These are phyloP conservation scores for Geotrichum aggregatum DNA, from an alignment of 1,139 yeast species.

Conservation along the genomic window DNA sequence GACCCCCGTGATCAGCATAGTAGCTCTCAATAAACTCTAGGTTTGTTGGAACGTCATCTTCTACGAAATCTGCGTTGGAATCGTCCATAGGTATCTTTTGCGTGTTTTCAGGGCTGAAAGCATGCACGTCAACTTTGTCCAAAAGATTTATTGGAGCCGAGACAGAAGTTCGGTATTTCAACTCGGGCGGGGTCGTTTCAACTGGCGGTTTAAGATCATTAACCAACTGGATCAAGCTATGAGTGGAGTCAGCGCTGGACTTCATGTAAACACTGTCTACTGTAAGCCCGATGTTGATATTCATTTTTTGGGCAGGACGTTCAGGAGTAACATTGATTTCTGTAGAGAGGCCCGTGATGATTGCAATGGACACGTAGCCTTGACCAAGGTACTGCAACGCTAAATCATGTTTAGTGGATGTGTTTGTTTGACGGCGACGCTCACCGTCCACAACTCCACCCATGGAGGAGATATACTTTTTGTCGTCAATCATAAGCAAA, in stretches of 20 bases:
- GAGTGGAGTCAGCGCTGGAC: conserved; percentile 81
- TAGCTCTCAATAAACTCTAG: conserved; percentile 42
- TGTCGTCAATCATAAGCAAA: conserved; percentile 34
- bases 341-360: conserved; percentile 2
- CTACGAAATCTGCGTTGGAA: conserved; percentile 27
- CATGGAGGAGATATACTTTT: conserved; percentile 19
- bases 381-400: conserved; percentile 12
- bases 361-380: conserved; percentile 18
- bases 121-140: conserved; percentile 30
- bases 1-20: conserved; percentile 32
- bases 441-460: conserved; percentile 11
- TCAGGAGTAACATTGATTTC: neutral
- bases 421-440: neutral
- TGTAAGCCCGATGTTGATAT: conserved; percentile 3
- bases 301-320: conserved; percentile 4
- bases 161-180: conserved; percentile 37
- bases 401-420: conserved; percentile 4
- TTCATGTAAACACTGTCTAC: conserved; percentile 30
- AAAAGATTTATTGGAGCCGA: conserved; percentile 34
- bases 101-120: conserved; percentile 6
- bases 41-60: conserved; percentile 33
- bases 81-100: conserved; percentile 2
- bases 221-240: conserved; percentile 61
- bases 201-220: conserved; percentile 72
- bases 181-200: conserved; percentile 40